These are phyloP conservation scores for Aegilops speltoides DNA, from an alignment of 176 grass and related monocot genomes.

Conservation along the genomic window DNA sequence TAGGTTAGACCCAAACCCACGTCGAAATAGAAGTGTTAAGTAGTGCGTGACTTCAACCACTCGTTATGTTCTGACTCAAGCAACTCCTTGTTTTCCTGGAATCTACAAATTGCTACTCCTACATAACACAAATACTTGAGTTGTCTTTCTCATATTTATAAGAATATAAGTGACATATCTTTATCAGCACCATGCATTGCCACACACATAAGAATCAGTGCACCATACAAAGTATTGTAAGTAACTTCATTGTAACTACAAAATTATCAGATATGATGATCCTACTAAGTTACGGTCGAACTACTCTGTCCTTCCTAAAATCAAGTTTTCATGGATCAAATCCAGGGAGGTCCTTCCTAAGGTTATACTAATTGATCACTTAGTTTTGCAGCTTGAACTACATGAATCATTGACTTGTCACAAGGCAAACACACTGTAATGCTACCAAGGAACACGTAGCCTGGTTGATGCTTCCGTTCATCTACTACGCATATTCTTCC, in stretches of 20 bases:
- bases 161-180: background rate
- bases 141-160: background rate
- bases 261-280: conserved; percentile 7
- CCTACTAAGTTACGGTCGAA: background rate
- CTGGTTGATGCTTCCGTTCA: background rate
- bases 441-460: background rate
- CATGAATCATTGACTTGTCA: background rate
- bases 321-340: background rate
- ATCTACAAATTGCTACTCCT: background rate
- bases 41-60: background rate
- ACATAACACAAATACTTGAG: background rate
- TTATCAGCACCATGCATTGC: conserved; percentile 1
- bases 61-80: background rate
- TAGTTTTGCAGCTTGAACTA: background rate
- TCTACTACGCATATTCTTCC: background rate
- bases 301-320: background rate
- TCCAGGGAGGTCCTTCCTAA: background rate
- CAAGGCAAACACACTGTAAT: conserved; percentile 1
- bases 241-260: background rate
- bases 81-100: background rate
- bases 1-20: background rate
- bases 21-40: background rate
- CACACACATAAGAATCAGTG: conserved; percentile 6
- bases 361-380: background rate
- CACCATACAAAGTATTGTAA: background rate